phyloP scores from a whole-genome alignment of 805 yeast genomes.

The Metschnikowia cerradonensis region DNA sequence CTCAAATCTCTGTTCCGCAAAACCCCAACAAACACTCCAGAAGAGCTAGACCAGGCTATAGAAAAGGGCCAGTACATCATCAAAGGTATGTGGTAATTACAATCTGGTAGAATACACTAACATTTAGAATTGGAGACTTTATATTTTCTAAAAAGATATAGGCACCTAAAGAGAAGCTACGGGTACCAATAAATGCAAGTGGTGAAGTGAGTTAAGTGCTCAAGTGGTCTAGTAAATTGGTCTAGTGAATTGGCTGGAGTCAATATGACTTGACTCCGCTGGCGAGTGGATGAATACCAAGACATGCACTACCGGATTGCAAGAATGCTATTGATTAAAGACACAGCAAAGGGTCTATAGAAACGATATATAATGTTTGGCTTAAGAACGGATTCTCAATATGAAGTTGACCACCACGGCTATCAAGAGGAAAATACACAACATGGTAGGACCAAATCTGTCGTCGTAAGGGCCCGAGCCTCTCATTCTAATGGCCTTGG shows the following conservation, averaged over 20 bases:
- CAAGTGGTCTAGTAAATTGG: no score
- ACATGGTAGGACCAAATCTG: constrained; percentile 96
- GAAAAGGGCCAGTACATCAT: constrained; percentile 26
- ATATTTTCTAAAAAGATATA: constrained; percentile 28
- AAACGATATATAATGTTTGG: background rate
- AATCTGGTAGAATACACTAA: constrained; percentile 4
- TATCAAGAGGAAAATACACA: constrained; percentile 85
- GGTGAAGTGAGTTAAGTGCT: no score
- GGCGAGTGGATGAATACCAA: no score
- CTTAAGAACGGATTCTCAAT: constrained; percentile 63
- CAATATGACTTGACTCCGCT: no score
- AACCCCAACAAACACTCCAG: constrained; percentile 13
- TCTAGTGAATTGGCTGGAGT: no score
- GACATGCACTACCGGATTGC: background rate
- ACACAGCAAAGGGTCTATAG: background rate
- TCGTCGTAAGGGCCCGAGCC: constrained; percentile 99
- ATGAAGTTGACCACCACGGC: constrained; percentile 93
- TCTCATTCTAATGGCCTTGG: constrained; percentile 94
- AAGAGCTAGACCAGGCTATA: constrained; percentile 23
- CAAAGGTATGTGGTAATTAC: constrained; percentile 19
- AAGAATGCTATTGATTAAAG: background rate
- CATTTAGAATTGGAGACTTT: constrained; percentile 29
- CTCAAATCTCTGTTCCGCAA: constrained; percentile 21
- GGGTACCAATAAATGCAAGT: background rate
- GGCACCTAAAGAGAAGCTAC: constrained; percentile 36